Evolutionary conservation across 2,329 filamentous ascomycete species (phyloP).

Genomic region (Fusarium praegraminearum): DNA sequence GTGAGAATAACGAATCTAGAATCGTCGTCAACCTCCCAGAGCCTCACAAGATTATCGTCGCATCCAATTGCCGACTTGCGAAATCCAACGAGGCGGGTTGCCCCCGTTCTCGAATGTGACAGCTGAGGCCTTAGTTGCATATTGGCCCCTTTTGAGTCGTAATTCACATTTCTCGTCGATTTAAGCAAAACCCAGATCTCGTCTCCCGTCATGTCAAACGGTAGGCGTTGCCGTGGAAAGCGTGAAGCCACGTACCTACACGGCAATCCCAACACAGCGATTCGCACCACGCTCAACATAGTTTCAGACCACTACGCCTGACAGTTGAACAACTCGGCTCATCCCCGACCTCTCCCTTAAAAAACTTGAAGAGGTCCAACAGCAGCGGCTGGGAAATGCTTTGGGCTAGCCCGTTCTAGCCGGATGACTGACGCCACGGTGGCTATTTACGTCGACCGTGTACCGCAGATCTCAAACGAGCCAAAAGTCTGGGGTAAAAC

Average conservation of each 20-base stretch:
- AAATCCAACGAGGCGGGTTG: background rate
- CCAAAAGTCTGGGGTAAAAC: background rate
- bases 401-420: constrained; percentile 15
- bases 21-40: too few relatives aligned
- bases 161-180: background rate
- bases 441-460: background rate
- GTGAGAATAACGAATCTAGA: background rate
- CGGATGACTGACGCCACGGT: constrained; percentile 13
- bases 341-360: background rate
- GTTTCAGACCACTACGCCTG: background rate
- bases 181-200: background rate
- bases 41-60: background rate
- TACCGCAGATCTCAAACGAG: background rate
- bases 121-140: background rate
- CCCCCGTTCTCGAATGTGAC: background rate
- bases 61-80: background rate
- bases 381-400: background rate
- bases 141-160: background rate
- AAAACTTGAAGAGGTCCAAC: background rate
- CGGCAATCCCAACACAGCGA: background rate
- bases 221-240: background rate
- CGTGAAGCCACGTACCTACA: background rate
- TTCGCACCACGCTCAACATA: background rate
- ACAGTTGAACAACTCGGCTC: background rate
- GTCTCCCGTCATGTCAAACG: background rate